phyloP scores from a whole-genome alignment of 164 flowering plant genomes.

The Cinnamomum micranthum region DNA sequence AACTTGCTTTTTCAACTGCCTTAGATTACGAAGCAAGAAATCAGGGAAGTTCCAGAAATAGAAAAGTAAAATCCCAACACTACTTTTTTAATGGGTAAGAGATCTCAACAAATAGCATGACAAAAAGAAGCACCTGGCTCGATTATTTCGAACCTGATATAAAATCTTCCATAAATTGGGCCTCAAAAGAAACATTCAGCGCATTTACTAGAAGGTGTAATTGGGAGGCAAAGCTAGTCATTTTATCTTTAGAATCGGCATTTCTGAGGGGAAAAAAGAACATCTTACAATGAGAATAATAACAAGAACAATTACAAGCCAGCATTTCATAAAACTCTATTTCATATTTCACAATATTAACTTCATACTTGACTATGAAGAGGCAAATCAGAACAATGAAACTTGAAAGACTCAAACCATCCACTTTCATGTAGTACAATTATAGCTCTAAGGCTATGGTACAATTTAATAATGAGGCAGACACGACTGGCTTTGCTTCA shows the following conservation, averaged over 20 bases:
- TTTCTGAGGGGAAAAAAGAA: conserved; percentile 3
- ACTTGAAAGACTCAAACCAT: too few species aligned
- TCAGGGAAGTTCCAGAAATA: conserved; percentile 2
- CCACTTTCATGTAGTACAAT: too few species aligned
- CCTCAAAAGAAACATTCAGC: conserved; percentile 60
- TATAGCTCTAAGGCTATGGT: too few species aligned
- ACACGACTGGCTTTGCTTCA: too few species aligned
- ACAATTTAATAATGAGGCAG: too few species aligned
- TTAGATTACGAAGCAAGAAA: conserved; percentile 12
- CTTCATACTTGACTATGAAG: too few species aligned
- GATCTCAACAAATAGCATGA: background rate
- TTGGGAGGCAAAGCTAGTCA: conserved; percentile 84
- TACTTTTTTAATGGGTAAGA: background rate
- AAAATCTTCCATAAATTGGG: conserved; percentile 89
- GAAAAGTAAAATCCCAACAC: background rate
- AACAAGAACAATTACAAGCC: too few species aligned
- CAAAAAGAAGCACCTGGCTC: background rate
- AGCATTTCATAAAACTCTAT: too few species aligned
- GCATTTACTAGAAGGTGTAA: conserved; percentile 66
- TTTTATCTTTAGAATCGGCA: conserved; percentile 31
- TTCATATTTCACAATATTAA: too few species aligned
- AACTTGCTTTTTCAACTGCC: conserved; percentile 61
- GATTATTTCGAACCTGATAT: conserved; percentile 58
- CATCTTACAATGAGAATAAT: background rate
- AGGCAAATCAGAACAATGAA: too few species aligned